A percentile compares a stretch with the other conserved stretches of the same genome.
Evolutionary conservation across 192 early-diverging fungal genomes (phyloP).

Genomic region (Linderina pennispora): DNA sequence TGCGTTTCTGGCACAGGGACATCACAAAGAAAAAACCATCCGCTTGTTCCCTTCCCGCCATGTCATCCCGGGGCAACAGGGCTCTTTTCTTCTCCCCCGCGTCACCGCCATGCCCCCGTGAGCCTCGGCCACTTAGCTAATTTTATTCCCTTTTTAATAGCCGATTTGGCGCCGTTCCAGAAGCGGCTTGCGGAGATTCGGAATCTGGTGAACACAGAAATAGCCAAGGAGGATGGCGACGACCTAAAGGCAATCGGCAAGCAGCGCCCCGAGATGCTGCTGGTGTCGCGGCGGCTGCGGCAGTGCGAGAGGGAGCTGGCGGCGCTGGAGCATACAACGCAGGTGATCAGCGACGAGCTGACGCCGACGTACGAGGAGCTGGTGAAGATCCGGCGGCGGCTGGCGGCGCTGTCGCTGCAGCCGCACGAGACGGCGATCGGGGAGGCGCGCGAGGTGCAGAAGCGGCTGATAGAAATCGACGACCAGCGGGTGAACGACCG

Average conservation of each 20-base stretch:
- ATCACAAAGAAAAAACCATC: no score
- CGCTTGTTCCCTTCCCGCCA: no score
- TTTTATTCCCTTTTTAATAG: no score
- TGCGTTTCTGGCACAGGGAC: no score
- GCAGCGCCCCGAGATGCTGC: slow-evolving; percentile 24
- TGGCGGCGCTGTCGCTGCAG: slow-evolving; percentile 42
- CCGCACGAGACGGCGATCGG: slow-evolving; percentile 13
- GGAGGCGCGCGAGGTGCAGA: slow-evolving; percentile 54
- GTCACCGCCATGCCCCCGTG: no score
- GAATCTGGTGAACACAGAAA: slow-evolving; percentile 47
- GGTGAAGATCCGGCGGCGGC: slow-evolving; percentile 59
- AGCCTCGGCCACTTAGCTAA: no score
- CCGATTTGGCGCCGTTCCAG: slow-evolving; percentile 56
- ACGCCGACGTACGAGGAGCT: slow-evolving; percentile 67
- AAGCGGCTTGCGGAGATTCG: slow-evolving; percentile 55
- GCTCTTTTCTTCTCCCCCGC: no score
- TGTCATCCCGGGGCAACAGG: no score
- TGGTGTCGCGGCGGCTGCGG: slow-evolving; percentile 38
- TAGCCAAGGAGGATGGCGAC: slow-evolving; percentile 28
- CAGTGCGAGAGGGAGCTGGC: slow-evolving; percentile 45
- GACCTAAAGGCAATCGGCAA: neutral
- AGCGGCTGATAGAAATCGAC: slow-evolving; percentile 75
- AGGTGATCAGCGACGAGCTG: slow-evolving; percentile 63
- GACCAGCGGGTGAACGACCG: slow-evolving; percentile 71
- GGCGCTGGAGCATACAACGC: slow-evolving; percentile 49